These are phyloP conservation scores for Pyrenochaeta sp. DNA, from an alignment of 2,329 filamentous ascomycete species.

Conservation along the genomic window DNA sequence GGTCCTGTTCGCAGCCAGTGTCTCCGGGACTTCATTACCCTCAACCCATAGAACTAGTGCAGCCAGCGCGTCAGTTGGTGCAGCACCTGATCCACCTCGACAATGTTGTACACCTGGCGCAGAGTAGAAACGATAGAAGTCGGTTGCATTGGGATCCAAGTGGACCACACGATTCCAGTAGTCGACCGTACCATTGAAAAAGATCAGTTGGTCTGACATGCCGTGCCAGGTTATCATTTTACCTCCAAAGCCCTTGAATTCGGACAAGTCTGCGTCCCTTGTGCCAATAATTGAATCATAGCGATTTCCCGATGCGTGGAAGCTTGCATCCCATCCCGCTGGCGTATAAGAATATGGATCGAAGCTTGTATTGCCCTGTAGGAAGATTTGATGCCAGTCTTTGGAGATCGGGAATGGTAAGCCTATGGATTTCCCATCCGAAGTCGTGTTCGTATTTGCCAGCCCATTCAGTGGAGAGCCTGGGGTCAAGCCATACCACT, in stretches of 20 bases:
- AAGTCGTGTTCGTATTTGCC: conserved; percentile 17
- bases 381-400: conserved; percentile 14
- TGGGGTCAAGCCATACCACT: conserved; percentile 20
- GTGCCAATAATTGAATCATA: conserved; percentile 22
- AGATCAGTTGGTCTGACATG: conserved; percentile 14
- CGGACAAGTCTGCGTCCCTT: conserved; percentile 23
- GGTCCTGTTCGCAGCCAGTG: conserved; percentile 5
- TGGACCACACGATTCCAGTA: conserved; percentile 1
- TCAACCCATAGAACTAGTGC: conserved; percentile 22
- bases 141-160: conserved; percentile 1
- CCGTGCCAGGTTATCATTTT: conserved; percentile 39
- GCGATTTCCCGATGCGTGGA: conserved; percentile 4
- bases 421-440: conserved; percentile 15
- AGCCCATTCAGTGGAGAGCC: conserved; percentile 16
- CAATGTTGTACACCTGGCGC: conserved; percentile 22
- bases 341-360: conserved; percentile 1
- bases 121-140: conserved; percentile 19
- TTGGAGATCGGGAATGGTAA: not conserved
- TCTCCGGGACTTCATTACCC: conserved; percentile 10
- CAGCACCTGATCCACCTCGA: conserved; percentile 8
- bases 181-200: conserved; percentile 4
- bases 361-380: conserved; percentile 18
- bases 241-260: conserved; percentile 21
- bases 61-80: conserved; percentile 9
- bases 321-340: conserved; percentile 2